Evolutionary conservation across 768 basidiomycete genomes (phyloP).

Genomic region (Grammothele lineata): DNA sequence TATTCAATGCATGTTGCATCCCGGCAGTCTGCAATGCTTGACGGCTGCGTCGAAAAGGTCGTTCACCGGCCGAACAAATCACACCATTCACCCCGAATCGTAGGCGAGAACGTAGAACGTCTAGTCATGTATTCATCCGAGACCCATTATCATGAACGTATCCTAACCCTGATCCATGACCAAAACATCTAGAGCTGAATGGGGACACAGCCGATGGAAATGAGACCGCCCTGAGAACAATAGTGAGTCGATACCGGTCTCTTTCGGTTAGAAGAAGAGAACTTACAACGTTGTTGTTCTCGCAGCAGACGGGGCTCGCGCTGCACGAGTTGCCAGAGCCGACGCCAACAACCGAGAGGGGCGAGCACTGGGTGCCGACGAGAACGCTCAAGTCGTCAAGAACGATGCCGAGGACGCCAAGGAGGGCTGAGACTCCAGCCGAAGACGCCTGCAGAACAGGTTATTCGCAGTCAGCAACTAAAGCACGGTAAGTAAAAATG

Average conservation of each 20-base stretch:
- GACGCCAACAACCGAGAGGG: slow-evolving; percentile 12
- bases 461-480: background rate
- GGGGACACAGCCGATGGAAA: slow-evolving; percentile 16
- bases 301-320: slow-evolving; percentile 12
- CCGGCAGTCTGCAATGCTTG: too few species aligned
- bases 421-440: slow-evolving; percentile 2
- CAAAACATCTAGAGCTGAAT: slow-evolving; percentile 11
- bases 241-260: too few species aligned
- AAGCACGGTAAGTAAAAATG: too few species aligned
- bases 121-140: too few species aligned
- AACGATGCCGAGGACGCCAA: slow-evolving; percentile 8
- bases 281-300: slow-evolving; percentile 17
- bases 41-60: too few species aligned
- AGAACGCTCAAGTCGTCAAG: slow-evolving; percentile 1
- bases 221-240: slow-evolving; percentile 6
- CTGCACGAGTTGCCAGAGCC: slow-evolving; percentile 6
- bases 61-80: too few species aligned
- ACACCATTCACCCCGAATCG: too few species aligned
- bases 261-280: too few species aligned
- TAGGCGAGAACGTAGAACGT: too few species aligned
- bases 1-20: too few species aligned
- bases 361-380: slow-evolving; percentile 12
- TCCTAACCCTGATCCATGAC: background rate
- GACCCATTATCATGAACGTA: background rate
- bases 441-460: background rate